These are phyloP conservation scores for Pseudogymnoascus sp. DNA, from an alignment of 2,329 filamentous ascomycete genomes.

Conservation along the genomic window DNA sequence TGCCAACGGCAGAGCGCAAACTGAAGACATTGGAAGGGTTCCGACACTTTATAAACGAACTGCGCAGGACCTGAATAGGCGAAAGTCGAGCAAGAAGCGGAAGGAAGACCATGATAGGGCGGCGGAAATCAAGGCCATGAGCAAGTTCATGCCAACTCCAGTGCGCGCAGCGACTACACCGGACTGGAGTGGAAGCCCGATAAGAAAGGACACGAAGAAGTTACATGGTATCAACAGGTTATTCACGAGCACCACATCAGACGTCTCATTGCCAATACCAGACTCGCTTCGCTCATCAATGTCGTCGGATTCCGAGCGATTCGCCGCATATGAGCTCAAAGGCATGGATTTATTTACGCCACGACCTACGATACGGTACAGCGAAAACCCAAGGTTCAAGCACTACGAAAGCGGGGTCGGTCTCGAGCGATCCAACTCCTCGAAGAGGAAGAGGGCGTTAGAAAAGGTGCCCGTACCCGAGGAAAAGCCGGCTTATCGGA, in stretches of 20 bases:
- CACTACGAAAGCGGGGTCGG: slow-evolving; percentile 35
- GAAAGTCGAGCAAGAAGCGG: slow-evolving; percentile 69
- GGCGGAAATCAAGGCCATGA: slow-evolving; percentile 83
- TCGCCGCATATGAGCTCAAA: slow-evolving; percentile 67
- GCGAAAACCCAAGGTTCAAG: slow-evolving; percentile 53
- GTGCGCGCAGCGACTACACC: slow-evolving; percentile 52
- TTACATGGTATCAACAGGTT: slow-evolving; percentile 47
- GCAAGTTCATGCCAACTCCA: slow-evolving; percentile 53
- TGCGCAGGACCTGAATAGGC: slow-evolving; percentile 51
- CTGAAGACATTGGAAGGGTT: slow-evolving; percentile 35
- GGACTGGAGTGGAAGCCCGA: slow-evolving; percentile 50
- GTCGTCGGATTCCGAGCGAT: slow-evolving; percentile 65
- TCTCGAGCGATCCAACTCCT: slow-evolving; percentile 31
- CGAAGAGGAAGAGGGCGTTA: slow-evolving; percentile 38
- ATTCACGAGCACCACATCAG: slow-evolving; percentile 48
- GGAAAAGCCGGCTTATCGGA: slow-evolving; percentile 50
- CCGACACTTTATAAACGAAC: slow-evolving; percentile 55
- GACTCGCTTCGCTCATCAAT: slow-evolving; percentile 70
- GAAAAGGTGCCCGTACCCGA: slow-evolving; percentile 49
- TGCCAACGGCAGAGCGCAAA: slow-evolving; percentile 22
- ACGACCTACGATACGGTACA: slow-evolving; percentile 71
- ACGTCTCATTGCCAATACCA: slow-evolving; percentile 65
- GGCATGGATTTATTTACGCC: slow-evolving; percentile 75
- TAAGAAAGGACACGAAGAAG: slow-evolving; percentile 58
- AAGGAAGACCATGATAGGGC: slow-evolving; percentile 70